Evolutionary conservation across 2,329 filamentous ascomycete genomes (phyloP).

Genomic region (Colletotrichum caudatum): DNA sequence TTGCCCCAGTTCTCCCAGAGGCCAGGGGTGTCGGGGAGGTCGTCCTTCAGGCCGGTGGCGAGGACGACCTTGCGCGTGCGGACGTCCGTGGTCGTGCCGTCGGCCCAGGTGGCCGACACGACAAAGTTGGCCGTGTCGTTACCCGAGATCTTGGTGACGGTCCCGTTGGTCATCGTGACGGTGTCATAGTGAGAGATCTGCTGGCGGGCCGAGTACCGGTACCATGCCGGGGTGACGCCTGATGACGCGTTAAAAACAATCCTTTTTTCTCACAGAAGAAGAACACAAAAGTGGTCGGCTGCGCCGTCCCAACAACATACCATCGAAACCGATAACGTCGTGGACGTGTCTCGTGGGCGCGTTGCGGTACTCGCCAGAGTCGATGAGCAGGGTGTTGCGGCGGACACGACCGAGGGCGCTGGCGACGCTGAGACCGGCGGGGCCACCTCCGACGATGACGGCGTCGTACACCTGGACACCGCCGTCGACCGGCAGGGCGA

Average conservation of each 20-base stretch:
- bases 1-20: constrained; percentile 67
- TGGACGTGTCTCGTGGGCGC: constrained; percentile 68
- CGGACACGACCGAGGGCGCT: constrained; percentile 71
- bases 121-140: constrained; percentile 60
- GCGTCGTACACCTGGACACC: constrained; percentile 59
- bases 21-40: constrained; percentile 67
- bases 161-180: constrained; percentile 63
- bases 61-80: constrained; percentile 67
- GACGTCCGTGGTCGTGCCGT: constrained; percentile 48
- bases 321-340: constrained; percentile 71
- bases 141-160: constrained; percentile 58
- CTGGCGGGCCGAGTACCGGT: constrained; percentile 64
- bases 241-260: background rate
- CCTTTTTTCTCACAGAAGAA: background rate
- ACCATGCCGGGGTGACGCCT: constrained; percentile 68
- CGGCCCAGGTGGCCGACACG: constrained; percentile 49
- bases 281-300: background rate
- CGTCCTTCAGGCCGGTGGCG: constrained; percentile 67
- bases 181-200: constrained; percentile 65
- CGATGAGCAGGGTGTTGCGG: constrained; percentile 66
- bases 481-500: constrained; percentile 24
- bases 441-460: constrained; percentile 69
- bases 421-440: constrained; percentile 64
- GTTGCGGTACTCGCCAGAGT: constrained; percentile 71
- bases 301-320: constrained; percentile 53